Conservation (phyloP, 2,329 filamentous ascomycete genomes). For the Aspergillus sp. region DNA sequence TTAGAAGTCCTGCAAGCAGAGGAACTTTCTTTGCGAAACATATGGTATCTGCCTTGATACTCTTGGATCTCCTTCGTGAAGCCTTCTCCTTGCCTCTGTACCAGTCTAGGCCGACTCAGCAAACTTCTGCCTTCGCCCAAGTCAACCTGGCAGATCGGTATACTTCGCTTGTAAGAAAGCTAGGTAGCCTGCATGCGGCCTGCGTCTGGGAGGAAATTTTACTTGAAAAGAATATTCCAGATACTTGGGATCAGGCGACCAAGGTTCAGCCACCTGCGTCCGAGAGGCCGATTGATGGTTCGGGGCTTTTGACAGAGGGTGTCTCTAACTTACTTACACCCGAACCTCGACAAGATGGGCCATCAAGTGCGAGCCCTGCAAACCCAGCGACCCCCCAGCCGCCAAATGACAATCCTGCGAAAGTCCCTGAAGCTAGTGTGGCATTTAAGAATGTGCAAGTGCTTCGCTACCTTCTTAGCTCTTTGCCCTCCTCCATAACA, state of each 20-base stretch:
- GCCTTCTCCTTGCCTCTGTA: slow-evolving; percentile 70
- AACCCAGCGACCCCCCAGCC: slow-evolving; percentile 24
- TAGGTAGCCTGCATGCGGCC: slow-evolving; percentile 78
- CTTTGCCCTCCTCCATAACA: slow-evolving; percentile 78
- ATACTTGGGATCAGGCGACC: slow-evolving; percentile 56
- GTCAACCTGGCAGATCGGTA: slow-evolving; percentile 89
- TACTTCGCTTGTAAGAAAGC: slow-evolving; percentile 69
- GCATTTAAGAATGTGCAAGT: slow-evolving; percentile 77
- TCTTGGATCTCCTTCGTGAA: slow-evolving; percentile 75
- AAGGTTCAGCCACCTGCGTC: slow-evolving; percentile 46
- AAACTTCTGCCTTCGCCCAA: slow-evolving; percentile 68
- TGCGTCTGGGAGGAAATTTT: slow-evolving; percentile 85
- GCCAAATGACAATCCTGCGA: slow-evolving; percentile 27
- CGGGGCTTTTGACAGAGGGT: slow-evolving; percentile 30
- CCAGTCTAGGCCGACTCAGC: slow-evolving; percentile 64
- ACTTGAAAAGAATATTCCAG: slow-evolving; percentile 73
- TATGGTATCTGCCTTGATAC: slow-evolving; percentile 74
- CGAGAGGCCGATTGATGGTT: slow-evolving; percentile 47
- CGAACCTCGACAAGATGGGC: slow-evolving; percentile 33
- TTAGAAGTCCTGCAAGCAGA: slow-evolving; percentile 51
- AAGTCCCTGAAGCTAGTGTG: slow-evolving; percentile 36
- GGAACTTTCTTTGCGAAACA: slow-evolving; percentile 82
- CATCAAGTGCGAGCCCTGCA: slow-evolving; percentile 22
- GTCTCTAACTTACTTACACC: slow-evolving; percentile 27
- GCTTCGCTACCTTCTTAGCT: slow-evolving; percentile 75